Percentiles rank a stretch among this genome's conserved stretches.
These are phyloP conservation scores for Phalaenopsis equestris DNA, from an alignment of 106 monocot species.

Conservation along the genomic window DNA sequence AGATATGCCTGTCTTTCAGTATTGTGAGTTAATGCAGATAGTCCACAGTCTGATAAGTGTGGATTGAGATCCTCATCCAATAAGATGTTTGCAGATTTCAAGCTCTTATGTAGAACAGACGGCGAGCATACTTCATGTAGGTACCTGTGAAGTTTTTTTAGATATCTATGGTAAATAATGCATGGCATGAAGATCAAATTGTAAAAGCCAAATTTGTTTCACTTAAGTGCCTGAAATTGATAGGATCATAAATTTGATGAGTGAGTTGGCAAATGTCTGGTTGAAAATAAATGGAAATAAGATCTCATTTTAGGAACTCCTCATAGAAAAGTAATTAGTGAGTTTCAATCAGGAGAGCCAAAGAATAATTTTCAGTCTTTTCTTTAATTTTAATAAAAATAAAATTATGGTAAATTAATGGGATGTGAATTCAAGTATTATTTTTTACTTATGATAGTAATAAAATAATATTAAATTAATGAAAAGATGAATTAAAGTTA, in stretches of 20 bases:
- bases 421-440: no score
- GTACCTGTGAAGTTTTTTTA: slow-evolving; percentile 34
- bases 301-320: no score
- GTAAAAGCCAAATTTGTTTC: no score
- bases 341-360: no score
- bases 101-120: slow-evolving; percentile 58
- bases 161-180: neutral
- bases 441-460: no score
- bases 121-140: slow-evolving; percentile 77
- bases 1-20: slow-evolving; percentile 59
- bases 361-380: no score
- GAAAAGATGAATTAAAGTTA: no score
- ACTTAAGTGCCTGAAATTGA: slow-evolving; percentile 47
- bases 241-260: neutral
- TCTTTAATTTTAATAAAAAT: no score
- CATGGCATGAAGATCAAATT: neutral
- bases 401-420: no score
- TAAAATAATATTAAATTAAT: no score
- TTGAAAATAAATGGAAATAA: neutral
- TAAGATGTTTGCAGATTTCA: slow-evolving; percentile 66
- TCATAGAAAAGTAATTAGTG: no score
- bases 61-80: slow-evolving; percentile 76
- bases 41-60: slow-evolving; percentile 70
- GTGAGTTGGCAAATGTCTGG: neutral
- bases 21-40: slow-evolving; percentile 61